Percentiles rank a stretch among this genome's conserved stretches.
Conservation (phyloP, 805 yeast genomes). For the Yarrowia sp. region DNA sequence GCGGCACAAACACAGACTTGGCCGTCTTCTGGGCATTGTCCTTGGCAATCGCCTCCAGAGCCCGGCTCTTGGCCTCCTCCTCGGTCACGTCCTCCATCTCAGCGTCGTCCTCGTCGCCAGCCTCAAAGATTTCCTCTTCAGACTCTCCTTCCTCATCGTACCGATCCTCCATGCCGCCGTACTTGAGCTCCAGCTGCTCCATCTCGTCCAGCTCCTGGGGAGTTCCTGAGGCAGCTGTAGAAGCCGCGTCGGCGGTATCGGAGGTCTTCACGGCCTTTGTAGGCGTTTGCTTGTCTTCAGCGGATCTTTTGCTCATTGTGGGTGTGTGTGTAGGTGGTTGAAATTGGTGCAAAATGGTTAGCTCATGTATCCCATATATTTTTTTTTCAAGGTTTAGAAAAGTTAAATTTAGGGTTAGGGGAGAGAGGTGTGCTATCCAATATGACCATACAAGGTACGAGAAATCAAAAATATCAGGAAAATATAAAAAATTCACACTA, state of each 20-base stretch:
- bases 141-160: slow-evolving; percentile 87
- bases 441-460: too few species aligned
- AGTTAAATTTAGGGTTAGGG: neutral
- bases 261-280: slow-evolving; percentile 37
- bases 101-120: slow-evolving; percentile 87
- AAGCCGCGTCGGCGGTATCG: slow-evolving; percentile 7
- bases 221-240: neutral
- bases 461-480: too few species aligned
- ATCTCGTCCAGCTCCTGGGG: slow-evolving; percentile 36
- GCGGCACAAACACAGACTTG: slow-evolving; percentile 76
- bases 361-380: neutral
- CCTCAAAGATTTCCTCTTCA: slow-evolving; percentile 68
- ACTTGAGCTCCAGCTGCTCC: slow-evolving; percentile 47
- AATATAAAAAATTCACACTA: too few species aligned
- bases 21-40: slow-evolving; percentile 49
- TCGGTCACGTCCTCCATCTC: slow-evolving; percentile 65
- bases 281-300: slow-evolving; percentile 12
- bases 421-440: too few species aligned
- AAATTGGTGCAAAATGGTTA: too few species aligned
- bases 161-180: slow-evolving; percentile 69
- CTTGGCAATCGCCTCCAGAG: slow-evolving; percentile 42
- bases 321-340: neutral
- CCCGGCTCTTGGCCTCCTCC: slow-evolving; percentile 48
- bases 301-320: slow-evolving; percentile 29
- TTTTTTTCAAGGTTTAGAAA: neutral